Conservation (phyloP, 2,329 filamentous ascomycete genomes). For the Acarospora socialis region DNA sequence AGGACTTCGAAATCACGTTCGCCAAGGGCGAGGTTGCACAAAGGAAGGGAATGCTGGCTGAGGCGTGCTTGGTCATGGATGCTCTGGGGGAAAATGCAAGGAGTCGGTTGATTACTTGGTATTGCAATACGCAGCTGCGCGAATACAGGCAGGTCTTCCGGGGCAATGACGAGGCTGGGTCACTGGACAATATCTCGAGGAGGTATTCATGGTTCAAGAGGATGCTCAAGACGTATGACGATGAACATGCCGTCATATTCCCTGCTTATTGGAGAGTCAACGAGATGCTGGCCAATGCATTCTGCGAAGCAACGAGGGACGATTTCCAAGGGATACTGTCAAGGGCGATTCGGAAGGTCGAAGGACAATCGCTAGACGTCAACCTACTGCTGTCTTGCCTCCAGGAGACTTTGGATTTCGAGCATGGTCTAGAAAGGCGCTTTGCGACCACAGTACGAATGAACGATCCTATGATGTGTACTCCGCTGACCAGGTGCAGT, state of each 20-base stretch:
- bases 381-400: constrained; percentile 77
- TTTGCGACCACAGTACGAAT: constrained; percentile 50
- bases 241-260: constrained; percentile 81
- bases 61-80: constrained; percentile 90
- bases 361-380: constrained; percentile 73
- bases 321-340: constrained; percentile 91
- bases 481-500: constrained; percentile 25
- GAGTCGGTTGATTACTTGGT: constrained; percentile 78
- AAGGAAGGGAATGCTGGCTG: constrained; percentile 56
- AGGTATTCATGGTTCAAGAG: constrained; percentile 94
- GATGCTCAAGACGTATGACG: constrained; percentile 89
- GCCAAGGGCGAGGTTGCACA: constrained; percentile 68
- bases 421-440: constrained; percentile 73
- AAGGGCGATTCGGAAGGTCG: constrained; percentile 63
- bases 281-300: constrained; percentile 77
- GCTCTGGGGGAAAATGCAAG: constrained; percentile 79
- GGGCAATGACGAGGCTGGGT: constrained; percentile 92
- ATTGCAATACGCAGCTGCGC: constrained; percentile 89
- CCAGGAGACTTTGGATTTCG: constrained; percentile 93
- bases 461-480: no score
- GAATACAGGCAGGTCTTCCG: constrained; percentile 94
- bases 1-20: constrained; percentile 94
- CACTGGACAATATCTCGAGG: constrained; percentile 87
- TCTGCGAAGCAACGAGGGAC: constrained; percentile 88
- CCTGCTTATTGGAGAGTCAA: constrained; percentile 78